phyloP scores from a whole-genome alignment of 2,329 filamentous ascomycete genomes.

The Alternaria arborescens region DNA sequence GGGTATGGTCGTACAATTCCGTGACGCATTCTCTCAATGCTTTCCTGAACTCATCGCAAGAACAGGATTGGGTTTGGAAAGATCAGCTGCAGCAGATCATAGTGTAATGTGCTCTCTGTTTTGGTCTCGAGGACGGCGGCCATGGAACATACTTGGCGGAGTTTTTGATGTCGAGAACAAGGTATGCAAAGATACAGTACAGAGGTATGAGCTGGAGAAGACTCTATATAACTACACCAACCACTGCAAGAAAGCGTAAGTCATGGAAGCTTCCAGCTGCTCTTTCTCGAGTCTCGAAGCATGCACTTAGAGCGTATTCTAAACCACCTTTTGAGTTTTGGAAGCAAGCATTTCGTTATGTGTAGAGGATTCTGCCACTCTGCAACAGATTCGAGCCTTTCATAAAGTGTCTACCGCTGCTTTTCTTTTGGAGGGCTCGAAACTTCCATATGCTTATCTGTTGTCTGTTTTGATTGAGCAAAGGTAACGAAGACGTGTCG shows the following conservation, averaged over 20 bases:
- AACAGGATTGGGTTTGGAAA: background rate
- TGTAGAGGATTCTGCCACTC: no score
- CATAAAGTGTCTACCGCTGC: no score
- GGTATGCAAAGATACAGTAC: background rate
- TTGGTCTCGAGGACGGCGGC: background rate
- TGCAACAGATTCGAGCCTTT: no score
- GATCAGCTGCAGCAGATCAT: background rate
- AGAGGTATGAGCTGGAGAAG: background rate
- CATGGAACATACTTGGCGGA: background rate
- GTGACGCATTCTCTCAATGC: rapidly evolving
- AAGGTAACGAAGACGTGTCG: no score
- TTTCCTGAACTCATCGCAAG: background rate
- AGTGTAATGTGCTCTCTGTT: rapidly evolving
- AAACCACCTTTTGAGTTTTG: no score
- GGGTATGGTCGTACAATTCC: rapidly evolving
- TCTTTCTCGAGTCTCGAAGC: background rate
- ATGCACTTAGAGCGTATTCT: no score
- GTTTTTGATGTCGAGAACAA: background rate
- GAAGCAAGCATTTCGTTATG: no score
- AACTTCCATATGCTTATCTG: no score
- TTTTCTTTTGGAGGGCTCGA: no score
- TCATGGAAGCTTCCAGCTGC: rapidly evolving
- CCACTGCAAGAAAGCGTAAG: no score
- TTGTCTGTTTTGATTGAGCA: no score
- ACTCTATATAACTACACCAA: no score